Base-by-base conservation (phyloP, 495 filamentous ascomycete species). In the Ramalina intermedia region DNA sequence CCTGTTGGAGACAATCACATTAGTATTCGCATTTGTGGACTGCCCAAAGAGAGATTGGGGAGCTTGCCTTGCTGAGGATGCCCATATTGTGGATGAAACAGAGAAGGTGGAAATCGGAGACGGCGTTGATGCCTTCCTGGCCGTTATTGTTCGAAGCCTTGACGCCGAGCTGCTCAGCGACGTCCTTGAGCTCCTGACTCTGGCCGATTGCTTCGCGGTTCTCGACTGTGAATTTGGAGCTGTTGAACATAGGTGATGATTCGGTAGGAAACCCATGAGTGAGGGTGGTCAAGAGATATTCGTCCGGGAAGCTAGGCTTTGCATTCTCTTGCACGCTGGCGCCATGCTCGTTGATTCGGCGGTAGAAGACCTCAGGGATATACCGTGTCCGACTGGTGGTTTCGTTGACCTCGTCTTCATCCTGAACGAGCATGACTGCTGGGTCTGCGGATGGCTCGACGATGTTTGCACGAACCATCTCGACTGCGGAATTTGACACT, bases 331-430 rank as follows among this genome's bases (percentile, higher is more conserved):
- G 93, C 2, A 96, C 91, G 58, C 84, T 94, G 47, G 81, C 84
- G 6, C 93, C 93, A 58, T 99, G 94, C 61, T 96, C 89, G 62
- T 99, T 96, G 59, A 95, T 88, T 48, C 80, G 76, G 41, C 91
- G 80, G 65, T 89, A 99, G 68, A 96, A 96, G 14, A 99, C 91
- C 55, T 99, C 91, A 2, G 93, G 91, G 38, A 96, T 94, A 59
- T 99, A 99, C 42, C 88, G 75, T 23, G 81, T 81, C 48, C 75
- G 79, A 63, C 75, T 84, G n/a, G 65, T 67, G 24, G 66, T 69
- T 48, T 72, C 77, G 46, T 89, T 83, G 35, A 89, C 84, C 56
- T 87, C 85, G 42, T 94, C 86, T 61, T 95, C 91, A 24, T 83
- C 82, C 49, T 86, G 87, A 12, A 99, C 90, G 35, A 99, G 76